A percentile compares a stretch with the other conserved stretches of the same genome.
These are phyloP conservation scores for Sorghum bicolor DNA, from an alignment of 176 grass and related monocot species.

Conservation along the genomic window DNA sequence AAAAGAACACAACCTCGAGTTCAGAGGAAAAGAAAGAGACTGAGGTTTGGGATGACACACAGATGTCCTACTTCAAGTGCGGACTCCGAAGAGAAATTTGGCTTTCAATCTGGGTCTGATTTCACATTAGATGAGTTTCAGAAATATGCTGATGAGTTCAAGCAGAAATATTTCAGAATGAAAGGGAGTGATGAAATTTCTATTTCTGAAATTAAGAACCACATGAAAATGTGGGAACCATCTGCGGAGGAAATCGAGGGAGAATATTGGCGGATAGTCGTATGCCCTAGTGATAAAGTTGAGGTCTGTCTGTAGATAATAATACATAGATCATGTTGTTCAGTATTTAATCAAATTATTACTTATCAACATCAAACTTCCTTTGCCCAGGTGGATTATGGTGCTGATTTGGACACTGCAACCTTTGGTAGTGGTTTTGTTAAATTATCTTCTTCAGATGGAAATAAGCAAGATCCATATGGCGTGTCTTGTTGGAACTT, in stretches of 20 bases:
- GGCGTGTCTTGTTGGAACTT: constrained; percentile 72
- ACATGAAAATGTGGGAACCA: constrained; percentile 50
- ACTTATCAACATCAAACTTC: constrained; percentile 15
- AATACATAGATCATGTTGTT: neutral
- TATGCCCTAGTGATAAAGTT: constrained; percentile 71
- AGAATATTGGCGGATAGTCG: constrained; percentile 96
- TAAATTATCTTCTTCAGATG: constrained; percentile 42
- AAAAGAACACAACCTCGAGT: constrained; percentile 53
- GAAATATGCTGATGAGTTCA: constrained; percentile 71
- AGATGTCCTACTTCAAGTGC: constrained; percentile 41
- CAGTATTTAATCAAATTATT: constrained; percentile 9
- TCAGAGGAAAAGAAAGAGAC: constrained; percentile 67
- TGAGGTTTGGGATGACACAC: constrained; percentile 84
- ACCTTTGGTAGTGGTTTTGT: constrained; percentile 80
- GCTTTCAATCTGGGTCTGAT: constrained; percentile 89
- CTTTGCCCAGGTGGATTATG: constrained; percentile 73
- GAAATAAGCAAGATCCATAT: constrained; percentile 52
- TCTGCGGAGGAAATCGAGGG: constrained; percentile 87
- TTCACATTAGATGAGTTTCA: constrained; percentile 77
- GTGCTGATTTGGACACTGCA: constrained; percentile 90
- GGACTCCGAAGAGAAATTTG: constrained; percentile 79
- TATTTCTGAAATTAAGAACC: constrained; percentile 49
- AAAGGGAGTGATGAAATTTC: constrained; percentile 43
- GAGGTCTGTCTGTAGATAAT: constrained; percentile 45
- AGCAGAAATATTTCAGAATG: constrained; percentile 72